Percentiles rank a stretch among this genome's conserved stretches.
phyloP scores from a whole-genome alignment of 495 filamentous ascomycete species.

The Daldinia childiae region DNA sequence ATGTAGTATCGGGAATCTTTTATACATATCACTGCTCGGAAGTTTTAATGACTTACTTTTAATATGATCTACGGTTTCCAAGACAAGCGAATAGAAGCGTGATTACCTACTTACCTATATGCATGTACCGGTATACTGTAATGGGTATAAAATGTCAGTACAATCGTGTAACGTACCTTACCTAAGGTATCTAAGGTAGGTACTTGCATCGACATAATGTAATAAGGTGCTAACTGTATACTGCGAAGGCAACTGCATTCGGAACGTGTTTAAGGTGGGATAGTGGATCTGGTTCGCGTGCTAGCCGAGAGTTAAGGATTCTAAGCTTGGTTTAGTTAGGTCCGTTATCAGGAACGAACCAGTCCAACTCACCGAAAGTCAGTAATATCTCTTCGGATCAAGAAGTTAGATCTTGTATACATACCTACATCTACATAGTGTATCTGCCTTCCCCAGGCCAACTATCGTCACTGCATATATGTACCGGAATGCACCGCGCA shows the following conservation, averaged over 20 bases:
- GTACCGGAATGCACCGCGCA: constrained; percentile 9
- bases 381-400: neutral
- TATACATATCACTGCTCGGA: neutral
- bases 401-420: neutral
- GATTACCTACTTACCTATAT: neutral
- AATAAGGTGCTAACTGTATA: neutral
- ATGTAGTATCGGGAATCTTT: neutral
- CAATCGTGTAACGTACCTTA: constrained; percentile 10
- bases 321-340: constrained; percentile 19
- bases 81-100: neutral
- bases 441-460: neutral
- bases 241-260: constrained; percentile 2
- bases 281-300: constrained; percentile 34
- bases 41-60: neutral
- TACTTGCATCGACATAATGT: too few relatives aligned
- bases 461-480: neutral
- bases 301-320: constrained; percentile 1
- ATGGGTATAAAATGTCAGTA: neutral
- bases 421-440: too few relatives aligned
- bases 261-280: constrained; percentile 27
- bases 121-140: too few relatives aligned
- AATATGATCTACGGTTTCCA: neutral
- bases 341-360: constrained; percentile 22
- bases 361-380: neutral
- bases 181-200: too few relatives aligned